Base-by-base conservation (phyloP, 768 basidiomycete species). In the Chalciporus chontae region DNA sequence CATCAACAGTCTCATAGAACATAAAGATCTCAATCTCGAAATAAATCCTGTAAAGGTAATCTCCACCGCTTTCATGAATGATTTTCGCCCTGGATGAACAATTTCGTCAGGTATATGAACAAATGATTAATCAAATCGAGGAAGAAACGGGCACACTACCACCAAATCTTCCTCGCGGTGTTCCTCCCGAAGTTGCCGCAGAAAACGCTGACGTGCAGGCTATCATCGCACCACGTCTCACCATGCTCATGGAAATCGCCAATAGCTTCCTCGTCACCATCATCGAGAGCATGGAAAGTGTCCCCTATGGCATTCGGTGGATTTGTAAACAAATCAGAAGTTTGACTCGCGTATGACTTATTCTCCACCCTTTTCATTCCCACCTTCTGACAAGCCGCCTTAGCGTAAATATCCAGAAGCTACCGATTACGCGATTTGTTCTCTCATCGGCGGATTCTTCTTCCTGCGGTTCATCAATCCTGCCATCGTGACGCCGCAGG, bases 391-490 rank as follows among this genome's bases (percentile, higher is more conserved):
- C 41, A 51, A 45, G 17, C 39, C 29, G 4, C 41, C 37, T 57
- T 66, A 98, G 96, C 81, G 96, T 47, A 98, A 98, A 77, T 99
- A 98, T 69, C 96, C 96, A 1, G 96, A 99, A 49, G 96, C 95
- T 26, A 95, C 91, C 24, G 96, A 98, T 73, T 94, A 94, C 59
- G 94, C 95, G 42, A 95, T 99, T 49, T 98, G 95, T 66, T 97
- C 94, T 7, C 81, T 99, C 45, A 99, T 99, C 55, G 96, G 96
- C 43, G 96, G 96, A 9, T 99, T 99, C 75, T 99, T 99, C 81
- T 99, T 99, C 80, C 84, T 99, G 53, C 90, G 96, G 17, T 99
- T 99, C 73, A 98, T 99, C 74, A 99, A 99, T 62, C 96, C 96
- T 3, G 96, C 96, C 2, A 92, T 99, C 48, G 96, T 99, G 53